These are phyloP conservation scores for Cyberlindnera amylophila DNA, from an alignment of 805 yeast genomes.

Conservation along the genomic window DNA sequence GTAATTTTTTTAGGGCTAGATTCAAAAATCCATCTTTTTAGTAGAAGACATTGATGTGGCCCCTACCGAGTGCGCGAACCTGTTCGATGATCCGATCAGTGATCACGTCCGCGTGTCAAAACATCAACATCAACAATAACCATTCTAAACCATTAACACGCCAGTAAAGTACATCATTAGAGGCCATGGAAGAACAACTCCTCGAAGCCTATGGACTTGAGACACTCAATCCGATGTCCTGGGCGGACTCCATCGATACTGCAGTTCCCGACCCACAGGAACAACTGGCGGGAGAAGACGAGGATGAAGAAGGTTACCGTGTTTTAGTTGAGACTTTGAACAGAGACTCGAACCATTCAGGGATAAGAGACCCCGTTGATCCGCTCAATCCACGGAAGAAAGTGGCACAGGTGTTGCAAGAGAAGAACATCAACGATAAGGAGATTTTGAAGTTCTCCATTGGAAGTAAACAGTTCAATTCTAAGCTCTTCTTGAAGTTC, in stretches of 20 bases:
- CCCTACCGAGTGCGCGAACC: too few species aligned
- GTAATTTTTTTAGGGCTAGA: too few species aligned
- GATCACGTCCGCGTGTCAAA: too few species aligned
- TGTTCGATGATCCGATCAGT: too few species aligned
- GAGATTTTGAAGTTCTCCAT: slow-evolving; percentile 45
- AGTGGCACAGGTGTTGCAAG: slow-evolving; percentile 38
- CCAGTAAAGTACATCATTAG: not conserved
- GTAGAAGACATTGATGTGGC: too few species aligned
- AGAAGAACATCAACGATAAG: slow-evolving; percentile 35
- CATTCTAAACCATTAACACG: not conserved
- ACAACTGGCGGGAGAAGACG: slow-evolving; percentile 19
- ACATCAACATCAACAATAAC: not conserved
- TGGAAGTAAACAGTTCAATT: slow-evolving; percentile 56
- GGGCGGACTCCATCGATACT: slow-evolving; percentile 29
- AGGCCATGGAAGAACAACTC: slow-evolving; percentile 28
- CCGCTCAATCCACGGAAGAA: slow-evolving; percentile 54
- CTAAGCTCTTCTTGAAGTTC: slow-evolving; percentile 49
- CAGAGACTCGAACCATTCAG: slow-evolving; percentile 25
- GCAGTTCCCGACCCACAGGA: slow-evolving; percentile 27
- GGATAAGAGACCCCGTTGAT: slow-evolving; percentile 40
- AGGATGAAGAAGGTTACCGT: slow-evolving; percentile 13
- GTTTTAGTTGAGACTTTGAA: slow-evolving; percentile 21
- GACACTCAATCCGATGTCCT: slow-evolving; percentile 39
- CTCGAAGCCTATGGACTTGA: slow-evolving; percentile 41
- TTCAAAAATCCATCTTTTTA: too few species aligned